Evolutionary conservation across 306 rosid species (phyloP), one percentile per base, ranked within the genome.

Genomic region (Vachellia collinsii): DNA sequence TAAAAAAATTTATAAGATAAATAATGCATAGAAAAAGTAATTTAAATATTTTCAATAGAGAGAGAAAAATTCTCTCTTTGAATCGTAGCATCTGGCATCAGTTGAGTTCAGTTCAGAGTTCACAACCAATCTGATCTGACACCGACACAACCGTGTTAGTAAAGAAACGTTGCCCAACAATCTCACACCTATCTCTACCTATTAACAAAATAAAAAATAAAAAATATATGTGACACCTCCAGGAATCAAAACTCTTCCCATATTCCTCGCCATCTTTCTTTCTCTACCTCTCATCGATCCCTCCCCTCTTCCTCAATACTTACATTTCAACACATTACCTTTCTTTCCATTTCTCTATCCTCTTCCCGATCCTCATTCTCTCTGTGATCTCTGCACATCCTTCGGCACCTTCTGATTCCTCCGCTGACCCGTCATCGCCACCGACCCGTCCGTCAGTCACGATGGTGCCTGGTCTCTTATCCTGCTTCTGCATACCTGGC

Each of bases 381-480:
- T 41, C 19, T 29, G n/a, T 61, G 19, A 65, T 56, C 66, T 66
- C 20, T 46, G 37, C 53, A 11, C 20, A 20, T 23, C 25, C 72
- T 53, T 68, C 64, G 39, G n/a, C n/a, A n/a, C n/a, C 39, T 1
- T 39, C 19, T 36, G 17, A 23, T 51, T 37, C 61, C 44, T 16
- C 66, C 47, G 10, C 78, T 29, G n/a, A 65, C 53, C 58, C 81
- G 58, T 62, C 88, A 19, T 68, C 81, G 39, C 58, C 81, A 64
- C 62, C 87, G 43, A 47, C 82, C 34, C 81, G 71, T 62, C 9
- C 20, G 34, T 29, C n/a, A n/a, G 17, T 22, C 50, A 50, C 74
- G 70, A 95, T 95, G 99, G 86, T 89, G 78, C 94, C 87, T 39
- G 85, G 91, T 75, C 86, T 91, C 76, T 83, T 80, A 81, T 56